Evolutionary conservation across 2,329 filamentous ascomycete genomes (phyloP), one percentile per base, ranked within the genome.

Genomic region (Fusarium sp.): DNA sequence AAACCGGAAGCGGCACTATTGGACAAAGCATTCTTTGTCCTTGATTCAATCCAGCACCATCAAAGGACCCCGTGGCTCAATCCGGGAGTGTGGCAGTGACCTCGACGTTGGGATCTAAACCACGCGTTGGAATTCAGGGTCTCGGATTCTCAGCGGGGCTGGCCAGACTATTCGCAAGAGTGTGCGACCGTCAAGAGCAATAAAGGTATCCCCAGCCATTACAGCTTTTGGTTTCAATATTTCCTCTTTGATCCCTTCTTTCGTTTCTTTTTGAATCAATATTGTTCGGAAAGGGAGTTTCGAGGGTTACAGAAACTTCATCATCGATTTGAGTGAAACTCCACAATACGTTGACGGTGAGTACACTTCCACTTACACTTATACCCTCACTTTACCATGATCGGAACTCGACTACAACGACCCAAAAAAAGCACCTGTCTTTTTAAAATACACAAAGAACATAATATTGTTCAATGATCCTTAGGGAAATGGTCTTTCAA

Each of bases 101-200:
- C 60, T 59, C 33, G 70, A 71, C 61, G 56, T 58, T 49, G 42
- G 20, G 62, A 62, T 72, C 56, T 68, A 57, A 58, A 72, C 70
- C 70, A 73, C 70, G 66, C 70, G 31, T 60, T 78, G 76, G 76
- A 78, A 78, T 78, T 62, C 52, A 58, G 60, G 72, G 76, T 78
- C 72, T 78, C 69, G 77, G 68, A 73, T 62, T 59, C 61, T 71
- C 50, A 68, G 75, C 70, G 76, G 73, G 76, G 76, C 66, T 77
- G 71, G 68, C 52, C 62, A 66, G 64, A 59, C 36, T 62, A 65
- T 62, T 65, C 56, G 27, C 50, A 53, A 62, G 35, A 71, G 57
- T 59, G 66, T 68, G 54, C 57, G 45, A 68, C 70, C 42, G 44
- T 60, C 57, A 46, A 53, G 50, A 72, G 62, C 57, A 70, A 78